These are phyloP conservation scores for Teunomyces tritomae DNA, from an alignment of 805 yeast genomes.

Conservation along the genomic window DNA sequence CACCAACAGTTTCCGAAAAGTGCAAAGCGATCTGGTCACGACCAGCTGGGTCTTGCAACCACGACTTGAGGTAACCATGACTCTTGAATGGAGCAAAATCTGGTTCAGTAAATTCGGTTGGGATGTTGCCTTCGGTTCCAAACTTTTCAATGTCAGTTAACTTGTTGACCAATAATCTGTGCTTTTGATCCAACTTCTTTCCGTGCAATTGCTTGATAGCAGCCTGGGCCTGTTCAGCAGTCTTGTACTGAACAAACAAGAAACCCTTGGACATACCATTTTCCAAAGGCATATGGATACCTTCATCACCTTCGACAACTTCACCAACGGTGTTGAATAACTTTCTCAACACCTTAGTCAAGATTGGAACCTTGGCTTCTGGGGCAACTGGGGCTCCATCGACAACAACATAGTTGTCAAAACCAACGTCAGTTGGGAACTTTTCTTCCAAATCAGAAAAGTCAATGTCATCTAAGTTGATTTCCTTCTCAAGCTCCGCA, in stretches of 20 bases:
- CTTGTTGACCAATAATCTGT: slow-evolving; percentile 80
- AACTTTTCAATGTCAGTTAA: slow-evolving; percentile 79
- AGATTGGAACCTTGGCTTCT: slow-evolving; percentile 76
- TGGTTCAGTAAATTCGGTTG: slow-evolving; percentile 68
- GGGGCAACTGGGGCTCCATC: slow-evolving; percentile 98
- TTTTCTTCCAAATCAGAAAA: slow-evolving; percentile 83
- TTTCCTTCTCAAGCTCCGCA: slow-evolving; percentile 38
- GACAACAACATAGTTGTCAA: slow-evolving; percentile 78
- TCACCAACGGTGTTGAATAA: slow-evolving; percentile 76
- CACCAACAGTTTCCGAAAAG: slow-evolving; percentile 74
- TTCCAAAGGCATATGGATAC: slow-evolving; percentile 78
- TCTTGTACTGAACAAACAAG: slow-evolving; percentile 77
- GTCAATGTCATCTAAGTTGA: slow-evolving; percentile 55
- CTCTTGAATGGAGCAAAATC: slow-evolving; percentile 66
- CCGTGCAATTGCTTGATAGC: slow-evolving; percentile 82
- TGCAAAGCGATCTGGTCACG: slow-evolving; percentile 90
- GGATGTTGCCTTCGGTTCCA: slow-evolving; percentile 61
- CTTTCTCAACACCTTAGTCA: slow-evolving; percentile 82
- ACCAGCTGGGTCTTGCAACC: slow-evolving; percentile 86
- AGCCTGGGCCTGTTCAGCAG: slow-evolving; percentile 62
- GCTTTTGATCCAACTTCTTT: slow-evolving; percentile 91
- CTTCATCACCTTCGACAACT: slow-evolving; percentile 56
- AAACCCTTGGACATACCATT: slow-evolving; percentile 82
- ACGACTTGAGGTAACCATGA: slow-evolving; percentile 79
- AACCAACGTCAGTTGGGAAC: slow-evolving; percentile 56